phyloP scores from a whole-genome alignment of 495 filamentous ascomycete species.

The Amphirosellinia nigrospora region DNA sequence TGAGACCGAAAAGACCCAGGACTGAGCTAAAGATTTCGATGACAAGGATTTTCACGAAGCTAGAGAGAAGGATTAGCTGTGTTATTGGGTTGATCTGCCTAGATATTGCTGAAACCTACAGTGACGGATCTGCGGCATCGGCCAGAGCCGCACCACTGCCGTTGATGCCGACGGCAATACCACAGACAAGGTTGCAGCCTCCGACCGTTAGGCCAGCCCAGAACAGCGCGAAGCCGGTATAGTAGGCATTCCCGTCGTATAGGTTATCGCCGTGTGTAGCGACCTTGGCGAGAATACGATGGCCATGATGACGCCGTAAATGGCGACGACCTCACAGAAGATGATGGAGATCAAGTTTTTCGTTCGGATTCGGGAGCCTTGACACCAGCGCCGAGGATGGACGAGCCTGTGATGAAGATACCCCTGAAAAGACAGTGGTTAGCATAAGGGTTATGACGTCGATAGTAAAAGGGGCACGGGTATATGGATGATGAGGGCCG shows the following conservation, averaged over 20 bases:
- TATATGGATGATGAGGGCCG: constrained; percentile 26
- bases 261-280: constrained; percentile 68
- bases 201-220: constrained; percentile 95
- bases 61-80: constrained; percentile 47
- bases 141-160: constrained; percentile 95
- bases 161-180: constrained; percentile 96
- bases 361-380: constrained; percentile 92
- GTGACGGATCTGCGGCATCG: constrained; percentile 88
- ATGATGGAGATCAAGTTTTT: constrained; percentile 99
- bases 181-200: constrained; percentile 92
- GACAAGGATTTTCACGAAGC: constrained; percentile 98
- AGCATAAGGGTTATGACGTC: constrained; percentile 13
- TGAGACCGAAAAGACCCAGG: constrained; percentile 95
- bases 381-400: constrained; percentile 95
- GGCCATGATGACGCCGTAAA: constrained; percentile 99
- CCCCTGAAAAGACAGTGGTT: constrained; percentile 66
- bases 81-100: not conserved
- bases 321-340: constrained; percentile 99
- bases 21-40: constrained; percentile 99
- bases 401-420: constrained; percentile 98
- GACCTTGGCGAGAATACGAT: constrained; percentile 93
- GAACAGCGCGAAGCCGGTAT: constrained; percentile 96
- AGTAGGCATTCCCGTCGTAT: constrained; percentile 77
- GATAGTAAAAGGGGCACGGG: not conserved
- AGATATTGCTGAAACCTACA: constrained; percentile 66